Conservation (phyloP, 73 alveolate species). For the Uronychia binucleata region DNA sequence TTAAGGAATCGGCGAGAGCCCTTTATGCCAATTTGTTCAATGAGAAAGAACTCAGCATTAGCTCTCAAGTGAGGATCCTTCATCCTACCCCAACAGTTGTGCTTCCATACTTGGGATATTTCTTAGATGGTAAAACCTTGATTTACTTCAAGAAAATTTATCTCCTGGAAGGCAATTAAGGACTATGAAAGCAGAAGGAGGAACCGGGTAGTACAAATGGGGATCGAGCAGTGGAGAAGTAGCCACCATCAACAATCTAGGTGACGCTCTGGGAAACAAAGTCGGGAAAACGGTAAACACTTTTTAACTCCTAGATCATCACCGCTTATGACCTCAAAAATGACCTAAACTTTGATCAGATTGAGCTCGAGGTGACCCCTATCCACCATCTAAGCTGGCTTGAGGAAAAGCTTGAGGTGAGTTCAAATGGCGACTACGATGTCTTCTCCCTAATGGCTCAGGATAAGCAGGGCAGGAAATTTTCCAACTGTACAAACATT, state of each 20-base stretch:
- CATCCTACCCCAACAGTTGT: constrained; percentile 65
- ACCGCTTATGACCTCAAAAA: constrained; percentile 54
- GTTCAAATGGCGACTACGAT: constrained; percentile 22
- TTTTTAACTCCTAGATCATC: neutral
- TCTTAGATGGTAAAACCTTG: neutral
- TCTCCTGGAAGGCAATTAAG: constrained; percentile 46
- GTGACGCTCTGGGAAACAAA: constrained; percentile 50
- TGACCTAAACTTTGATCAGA: constrained; percentile 25
- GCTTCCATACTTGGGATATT: constrained; percentile 55
- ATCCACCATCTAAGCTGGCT: constrained; percentile 58
- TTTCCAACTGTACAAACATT: constrained; percentile 57
- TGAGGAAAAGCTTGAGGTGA: constrained; percentile 51
- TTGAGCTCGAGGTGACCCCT: constrained; percentile 50
- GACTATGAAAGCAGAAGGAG: constrained; percentile 65
- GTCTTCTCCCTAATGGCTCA: constrained; percentile 28
- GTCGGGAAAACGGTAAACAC: constrained; percentile 40
- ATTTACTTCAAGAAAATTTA: constrained; percentile 7
- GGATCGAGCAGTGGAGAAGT: constrained; percentile 28
- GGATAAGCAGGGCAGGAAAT: constrained; percentile 57
- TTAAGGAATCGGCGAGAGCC: constrained; percentile 15
- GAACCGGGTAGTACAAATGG: constrained; percentile 66
- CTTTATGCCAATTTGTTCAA: neutral
- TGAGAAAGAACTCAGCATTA: constrained; percentile 50
- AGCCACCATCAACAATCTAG: constrained; percentile 38
- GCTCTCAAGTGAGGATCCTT: constrained; percentile 46